Conservation (phyloP, 495 filamentous ascomycete species). For the Neurospora tetrasperma region DNA sequence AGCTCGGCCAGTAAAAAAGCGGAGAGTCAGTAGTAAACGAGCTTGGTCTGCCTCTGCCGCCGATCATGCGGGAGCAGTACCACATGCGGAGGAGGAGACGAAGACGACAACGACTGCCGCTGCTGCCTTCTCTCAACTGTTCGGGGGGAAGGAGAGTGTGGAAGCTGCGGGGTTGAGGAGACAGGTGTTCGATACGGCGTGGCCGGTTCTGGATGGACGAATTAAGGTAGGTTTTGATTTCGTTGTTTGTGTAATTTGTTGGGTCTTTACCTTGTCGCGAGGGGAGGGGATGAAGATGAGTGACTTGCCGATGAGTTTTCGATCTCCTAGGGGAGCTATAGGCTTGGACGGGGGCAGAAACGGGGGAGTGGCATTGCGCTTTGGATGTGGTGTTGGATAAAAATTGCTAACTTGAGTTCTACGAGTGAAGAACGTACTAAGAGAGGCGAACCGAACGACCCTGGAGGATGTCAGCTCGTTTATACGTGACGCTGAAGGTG, state of each 20-base stretch:
- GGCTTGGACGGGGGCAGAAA: background rate
- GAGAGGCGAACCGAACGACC: slow-evolving; percentile 51
- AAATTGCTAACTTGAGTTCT: slow-evolving; percentile 19
- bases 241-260: background rate
- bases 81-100: background rate
- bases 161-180: slow-evolving; percentile 45
- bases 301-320: background rate
- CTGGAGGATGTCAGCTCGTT: slow-evolving; percentile 57
- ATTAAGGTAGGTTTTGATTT: slow-evolving; percentile 48
- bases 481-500: slow-evolving; percentile 38
- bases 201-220: slow-evolving; percentile 54
- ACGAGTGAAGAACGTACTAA: slow-evolving; percentile 39
- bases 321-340: background rate
- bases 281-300: background rate
- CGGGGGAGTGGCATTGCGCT: background rate
- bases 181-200: slow-evolving; percentile 52
- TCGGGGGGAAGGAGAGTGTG: slow-evolving; percentile 50
- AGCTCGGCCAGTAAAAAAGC: slow-evolving; percentile 51
- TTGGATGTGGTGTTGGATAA: background rate
- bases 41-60: background rate
- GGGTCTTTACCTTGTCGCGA: background rate
- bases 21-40: slow-evolving; percentile 36
- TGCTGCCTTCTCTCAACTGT: slow-evolving; percentile 46
- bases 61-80: background rate
- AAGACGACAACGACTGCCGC: background rate